Conservation (phyloP, 495 filamentous ascomycete species). For the Neurospora terricola region DNA sequence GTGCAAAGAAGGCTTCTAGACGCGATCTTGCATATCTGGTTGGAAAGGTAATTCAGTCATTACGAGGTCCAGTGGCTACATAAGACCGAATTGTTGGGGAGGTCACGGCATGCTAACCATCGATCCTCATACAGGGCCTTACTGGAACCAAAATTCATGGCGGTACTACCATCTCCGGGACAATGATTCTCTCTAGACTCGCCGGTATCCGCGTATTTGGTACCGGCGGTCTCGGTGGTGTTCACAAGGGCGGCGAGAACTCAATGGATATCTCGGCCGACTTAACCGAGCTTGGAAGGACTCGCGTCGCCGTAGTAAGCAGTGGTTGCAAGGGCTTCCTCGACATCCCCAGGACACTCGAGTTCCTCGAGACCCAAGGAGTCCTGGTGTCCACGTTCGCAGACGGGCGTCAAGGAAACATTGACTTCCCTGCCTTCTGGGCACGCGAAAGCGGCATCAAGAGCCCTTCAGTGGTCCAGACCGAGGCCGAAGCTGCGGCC, state of each 20-base stretch:
- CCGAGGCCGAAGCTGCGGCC: constrained; percentile 73
- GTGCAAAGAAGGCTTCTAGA: constrained; percentile 70
- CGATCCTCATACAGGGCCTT: constrained; percentile 39
- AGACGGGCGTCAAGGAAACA: constrained; percentile 51
- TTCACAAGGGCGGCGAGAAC: constrained; percentile 80
- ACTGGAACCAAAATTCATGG: constrained; percentile 61
- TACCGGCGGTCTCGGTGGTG: constrained; percentile 75
- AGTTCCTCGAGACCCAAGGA: constrained; percentile 92
- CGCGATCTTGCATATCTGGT: constrained; percentile 74
- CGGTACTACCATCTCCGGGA: constrained; percentile 87
- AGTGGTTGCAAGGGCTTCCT: constrained; percentile 94
- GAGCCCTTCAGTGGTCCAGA: constrained; percentile 63
- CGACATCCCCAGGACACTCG: constrained; percentile 81
- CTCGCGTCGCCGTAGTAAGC: constrained; percentile 77
- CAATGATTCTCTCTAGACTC: constrained; percentile 78
- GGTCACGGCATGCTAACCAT: not conserved
- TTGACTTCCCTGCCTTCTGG: constrained; percentile 89
- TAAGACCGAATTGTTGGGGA: constrained; percentile 1
- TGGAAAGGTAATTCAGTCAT: constrained; percentile 52
- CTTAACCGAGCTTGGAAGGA: constrained; percentile 88
- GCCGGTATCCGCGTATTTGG: constrained; percentile 92
- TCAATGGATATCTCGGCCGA: constrained; percentile 93
- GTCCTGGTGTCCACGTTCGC: constrained; percentile 81
- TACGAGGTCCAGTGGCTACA: not conserved
- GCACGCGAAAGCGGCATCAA: constrained; percentile 70